phyloP scores from a whole-genome alignment of 176 grass and related monocot genomes.

The Ananas comosus region DNA sequence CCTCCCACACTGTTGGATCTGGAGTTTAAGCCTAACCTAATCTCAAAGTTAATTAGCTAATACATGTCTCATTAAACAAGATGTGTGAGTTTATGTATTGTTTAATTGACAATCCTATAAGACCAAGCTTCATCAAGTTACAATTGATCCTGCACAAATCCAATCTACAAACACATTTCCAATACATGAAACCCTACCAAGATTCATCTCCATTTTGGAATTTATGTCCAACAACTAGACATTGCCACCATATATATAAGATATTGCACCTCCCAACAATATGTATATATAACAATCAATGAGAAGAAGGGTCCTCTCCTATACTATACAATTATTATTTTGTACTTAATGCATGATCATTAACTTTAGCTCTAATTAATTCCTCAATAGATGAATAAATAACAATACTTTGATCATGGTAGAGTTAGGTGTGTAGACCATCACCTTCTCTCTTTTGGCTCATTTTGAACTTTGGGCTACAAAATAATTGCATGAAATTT shows the following conservation, averaged over 20 bases:
- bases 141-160: too few species aligned
- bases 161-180: too few species aligned
- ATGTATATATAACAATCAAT: neutral
- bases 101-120: too few species aligned
- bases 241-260: neutral
- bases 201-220: neutral
- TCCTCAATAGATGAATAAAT: neutral
- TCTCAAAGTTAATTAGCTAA: too few species aligned
- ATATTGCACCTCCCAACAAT: neutral
- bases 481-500: constrained; percentile 7
- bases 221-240: neutral
- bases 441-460: neutral
- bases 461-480: constrained; percentile 15
- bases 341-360: neutral
- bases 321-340: neutral
- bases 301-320: neutral
- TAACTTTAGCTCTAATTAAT: too few species aligned
- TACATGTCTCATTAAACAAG: too few species aligned
- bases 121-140: too few species aligned
- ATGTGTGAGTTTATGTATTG: too few species aligned
- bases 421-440: neutral
- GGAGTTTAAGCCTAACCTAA: too few species aligned
- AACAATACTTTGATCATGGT: neutral
- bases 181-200: neutral
- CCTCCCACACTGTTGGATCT: too few species aligned